Percentiles rank a stretch among this genome's conserved stretches.
These are phyloP conservation scores for Lathyrus oleraceus DNA, from an alignment of 306 rosid species.

Conservation along the genomic window DNA sequence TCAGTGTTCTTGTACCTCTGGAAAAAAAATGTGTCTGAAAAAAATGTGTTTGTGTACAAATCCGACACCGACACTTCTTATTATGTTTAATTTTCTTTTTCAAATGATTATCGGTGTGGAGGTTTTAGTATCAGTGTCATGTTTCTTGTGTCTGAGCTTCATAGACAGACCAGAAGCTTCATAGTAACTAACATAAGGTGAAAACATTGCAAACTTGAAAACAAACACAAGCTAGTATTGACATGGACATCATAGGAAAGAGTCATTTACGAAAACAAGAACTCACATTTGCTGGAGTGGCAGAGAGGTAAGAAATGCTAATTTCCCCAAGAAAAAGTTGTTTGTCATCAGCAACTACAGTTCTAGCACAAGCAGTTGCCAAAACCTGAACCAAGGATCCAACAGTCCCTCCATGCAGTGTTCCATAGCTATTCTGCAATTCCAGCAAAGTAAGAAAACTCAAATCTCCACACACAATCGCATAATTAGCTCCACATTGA, in stretches of 20 bases:
- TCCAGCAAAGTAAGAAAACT: conserved; percentile 26
- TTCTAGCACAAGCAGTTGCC: conserved; percentile 51
- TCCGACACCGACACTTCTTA: too few species aligned
- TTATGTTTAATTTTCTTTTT: too few species aligned
- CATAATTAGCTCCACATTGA: not conserved
- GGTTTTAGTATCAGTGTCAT: too few species aligned
- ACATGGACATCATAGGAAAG: conserved; percentile 16
- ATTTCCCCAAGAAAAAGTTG: conserved; percentile 50
- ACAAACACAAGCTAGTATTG: not conserved
- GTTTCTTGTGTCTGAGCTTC: too few species aligned
- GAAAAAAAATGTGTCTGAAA: too few species aligned
- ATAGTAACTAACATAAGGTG: not conserved
- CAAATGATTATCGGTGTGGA: too few species aligned
- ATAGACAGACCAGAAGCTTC: not conserved
- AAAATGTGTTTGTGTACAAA: too few species aligned
- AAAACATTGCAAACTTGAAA: not conserved
- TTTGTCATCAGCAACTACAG: conserved; percentile 47
- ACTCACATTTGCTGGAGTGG: conserved; percentile 45
- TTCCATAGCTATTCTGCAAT: conserved; percentile 44
- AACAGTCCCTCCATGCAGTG: conserved; percentile 53
- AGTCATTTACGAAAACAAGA: conserved; percentile 6
- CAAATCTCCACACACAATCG: not conserved
- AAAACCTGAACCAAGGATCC: conserved; percentile 40
- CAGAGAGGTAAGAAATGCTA: conserved; percentile 50
- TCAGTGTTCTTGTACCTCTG: too few species aligned